Evolutionary conservation across 2,329 filamentous ascomycete genomes (phyloP), one percentile per base, ranked within the genome.

Genomic region (Trichoderma sp.): DNA sequence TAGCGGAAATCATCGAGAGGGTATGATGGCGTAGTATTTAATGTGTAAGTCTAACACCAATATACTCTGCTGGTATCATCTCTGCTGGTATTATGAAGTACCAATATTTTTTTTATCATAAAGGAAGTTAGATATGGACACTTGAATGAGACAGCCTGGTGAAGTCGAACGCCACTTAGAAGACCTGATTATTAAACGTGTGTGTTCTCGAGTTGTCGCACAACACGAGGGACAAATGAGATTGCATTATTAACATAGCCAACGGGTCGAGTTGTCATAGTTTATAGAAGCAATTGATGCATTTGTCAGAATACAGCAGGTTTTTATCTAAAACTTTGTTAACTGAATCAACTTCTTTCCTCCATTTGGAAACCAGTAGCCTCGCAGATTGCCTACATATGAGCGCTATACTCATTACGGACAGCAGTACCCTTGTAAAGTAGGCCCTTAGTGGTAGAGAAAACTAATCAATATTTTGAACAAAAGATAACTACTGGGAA

Each of bases 351-450:
- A 34, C 34, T 32, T 34, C 8, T n/a, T 36, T 12, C 30, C 20
- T 39, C 5, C 8, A n/a, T 59, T n/a, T 1, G 20, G 47, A 28
- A 9, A 43, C 12, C n/a, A 43, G 34, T 15, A 43, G 11, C 53
- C 23, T 15, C 17, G 17, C 15, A 11, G 26, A 9, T 30, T 9
- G 20, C 26, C n/a, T 4, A 20, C 30, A 4, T 17, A 4, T 26
- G 9, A 13, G 53, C 53, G 26, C 65, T 68, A 68, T 68, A 30
- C 34, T 28, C 0, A 13, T 43, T 43, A 23, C 4, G n/a, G 65
- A 43, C 26, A 68, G 30, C 13, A 68, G 65, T 68, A 68, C 65
- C 65, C 65, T 28, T 68, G 65, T 15, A 20, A 68, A 7, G 28
- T 11, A 15, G 23, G 17, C 5, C 4, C 7, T 9, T 6, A 7